Base-by-base conservation (phyloP, 2,329 filamentous ascomycete genomes). In the Aureobasidium sp. region DNA sequence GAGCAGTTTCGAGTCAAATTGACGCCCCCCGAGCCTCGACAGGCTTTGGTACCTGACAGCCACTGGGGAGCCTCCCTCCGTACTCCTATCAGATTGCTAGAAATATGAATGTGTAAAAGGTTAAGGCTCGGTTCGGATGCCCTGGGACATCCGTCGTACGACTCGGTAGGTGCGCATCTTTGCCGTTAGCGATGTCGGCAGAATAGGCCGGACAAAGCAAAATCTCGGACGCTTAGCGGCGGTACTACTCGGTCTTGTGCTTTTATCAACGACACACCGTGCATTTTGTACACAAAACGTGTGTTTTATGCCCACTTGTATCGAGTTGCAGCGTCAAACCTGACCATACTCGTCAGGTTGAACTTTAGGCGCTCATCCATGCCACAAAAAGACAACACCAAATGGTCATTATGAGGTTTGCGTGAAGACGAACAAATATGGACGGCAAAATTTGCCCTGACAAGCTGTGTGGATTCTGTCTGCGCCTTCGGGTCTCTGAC, bases 81-180 rank as follows among this genome's bases (percentile, higher is more conserved):
- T 24, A 34, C 39, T 57, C 39, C 53, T 51, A 60, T 60, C 57
- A 32, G 46, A 32, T 20, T 10, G 57, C 46, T 50, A 41, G 44
- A 27, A 60, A 60, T 60, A 34, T 47, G 57, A 41, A 60, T 60
- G 44, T n/a, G 57, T 60, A 60, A 60, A 59, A 60, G 57, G 34
- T 60, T 51, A 60, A 60, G 57, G 57, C 57, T 51, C 57, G 57
- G 44, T 60, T 60, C 56, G 56, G 56, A 1, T 20, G 44, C 24
- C 41, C 26, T 41, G 34, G 20, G 24, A 15, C 26, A 43, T 43
- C 44, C 57, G 46, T 51, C 57, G 41, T 32, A 60, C 44, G 57
- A 60, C 55, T 48, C 43, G 55, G 26, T n/a, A 47, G 50, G 41
- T 4, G 34, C 24, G 46, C 27, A 60, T 60, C 57, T 51, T 60